A percentile compares a stretch with the other conserved stretches of the same genome.
Conservation (phyloP, 1,139 yeast genomes). For the Lipomyces yarrowii region DNA sequence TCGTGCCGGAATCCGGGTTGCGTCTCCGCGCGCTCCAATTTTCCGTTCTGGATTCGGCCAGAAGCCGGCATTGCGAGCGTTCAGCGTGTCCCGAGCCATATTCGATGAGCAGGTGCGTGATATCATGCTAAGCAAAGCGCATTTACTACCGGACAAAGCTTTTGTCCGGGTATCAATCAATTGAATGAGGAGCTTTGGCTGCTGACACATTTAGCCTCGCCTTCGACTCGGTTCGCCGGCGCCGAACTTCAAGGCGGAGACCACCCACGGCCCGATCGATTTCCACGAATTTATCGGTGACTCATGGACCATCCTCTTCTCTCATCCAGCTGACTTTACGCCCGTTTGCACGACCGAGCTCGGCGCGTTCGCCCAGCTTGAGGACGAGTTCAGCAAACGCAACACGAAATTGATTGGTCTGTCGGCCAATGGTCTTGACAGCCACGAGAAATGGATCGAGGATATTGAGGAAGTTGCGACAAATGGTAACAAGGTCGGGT, state of each 20-base stretch:
- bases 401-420: constrained; percentile 83
- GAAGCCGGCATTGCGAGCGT: not conserved
- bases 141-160: not conserved
- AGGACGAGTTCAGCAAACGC: constrained; percentile 80
- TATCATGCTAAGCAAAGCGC: not conserved
- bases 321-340: constrained; percentile 93
- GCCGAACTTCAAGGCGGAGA: constrained; percentile 79
- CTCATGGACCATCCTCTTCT: constrained; percentile 81
- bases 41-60: not conserved
- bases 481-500: constrained; percentile 65
- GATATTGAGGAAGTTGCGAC: constrained; percentile 80
- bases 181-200: not conserved
- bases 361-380: constrained; percentile 85
- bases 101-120: constrained; percentile 14
- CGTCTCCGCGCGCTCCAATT: not conserved
- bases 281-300: constrained; percentile 83
- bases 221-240: constrained; percentile 48
- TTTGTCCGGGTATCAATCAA: not conserved
- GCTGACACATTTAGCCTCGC: constrained; percentile 11
- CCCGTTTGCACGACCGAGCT: constrained; percentile 95
- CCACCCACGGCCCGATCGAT: constrained; percentile 74
- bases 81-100: constrained; percentile 4
- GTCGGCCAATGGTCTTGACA: constrained; percentile 75
- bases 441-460: constrained; percentile 79
- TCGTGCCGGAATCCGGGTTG: not conserved